Percentiles rank a stretch among this genome's conserved stretches.
Conservation (phyloP, 768 basidiomycete genomes). For the Imleria badia region DNA sequence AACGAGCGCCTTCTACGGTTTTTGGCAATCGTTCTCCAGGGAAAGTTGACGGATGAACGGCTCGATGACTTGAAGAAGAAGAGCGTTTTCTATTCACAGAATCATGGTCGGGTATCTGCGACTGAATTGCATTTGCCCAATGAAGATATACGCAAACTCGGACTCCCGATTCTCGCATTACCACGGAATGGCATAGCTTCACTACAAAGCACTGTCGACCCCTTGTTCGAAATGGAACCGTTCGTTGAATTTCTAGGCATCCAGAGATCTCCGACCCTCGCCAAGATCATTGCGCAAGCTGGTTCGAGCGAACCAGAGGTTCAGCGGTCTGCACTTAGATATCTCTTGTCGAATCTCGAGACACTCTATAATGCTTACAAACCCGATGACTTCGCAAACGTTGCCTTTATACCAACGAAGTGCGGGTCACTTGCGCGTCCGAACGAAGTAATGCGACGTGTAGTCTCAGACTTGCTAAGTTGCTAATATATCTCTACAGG, state of each 20-base stretch:
- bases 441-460: constrained; percentile 8
- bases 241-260: constrained; percentile 9
- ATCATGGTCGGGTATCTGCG: background rate
- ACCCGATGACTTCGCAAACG: constrained; percentile 3
- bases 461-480: background rate
- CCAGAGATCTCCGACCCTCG: background rate
- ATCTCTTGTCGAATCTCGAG: constrained; percentile 12
- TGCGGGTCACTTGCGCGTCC: background rate
- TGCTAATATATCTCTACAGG: constrained; percentile 1
- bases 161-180: constrained; percentile 68
- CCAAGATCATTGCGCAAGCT: constrained; percentile 5
- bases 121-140: constrained; percentile 80
- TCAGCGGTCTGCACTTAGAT: constrained; percentile 3
- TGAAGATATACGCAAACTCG: constrained; percentile 61
- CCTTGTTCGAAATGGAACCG: background rate
- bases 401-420: constrained; percentile 17
- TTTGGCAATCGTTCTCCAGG: constrained; percentile 62
- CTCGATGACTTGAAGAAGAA: constrained; percentile 1
- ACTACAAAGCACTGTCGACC: background rate
- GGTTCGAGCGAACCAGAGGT: constrained; percentile 1
- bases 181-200: background rate
- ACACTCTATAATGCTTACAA: constrained; percentile 11
- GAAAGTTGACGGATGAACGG: background rate
- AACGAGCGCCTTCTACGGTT: constrained; percentile 39
- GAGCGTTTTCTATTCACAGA: constrained; percentile 6